These are phyloP conservation scores for Daldinia bambusicola DNA, from an alignment of 495 filamentous ascomycete species.

Conservation along the genomic window DNA sequence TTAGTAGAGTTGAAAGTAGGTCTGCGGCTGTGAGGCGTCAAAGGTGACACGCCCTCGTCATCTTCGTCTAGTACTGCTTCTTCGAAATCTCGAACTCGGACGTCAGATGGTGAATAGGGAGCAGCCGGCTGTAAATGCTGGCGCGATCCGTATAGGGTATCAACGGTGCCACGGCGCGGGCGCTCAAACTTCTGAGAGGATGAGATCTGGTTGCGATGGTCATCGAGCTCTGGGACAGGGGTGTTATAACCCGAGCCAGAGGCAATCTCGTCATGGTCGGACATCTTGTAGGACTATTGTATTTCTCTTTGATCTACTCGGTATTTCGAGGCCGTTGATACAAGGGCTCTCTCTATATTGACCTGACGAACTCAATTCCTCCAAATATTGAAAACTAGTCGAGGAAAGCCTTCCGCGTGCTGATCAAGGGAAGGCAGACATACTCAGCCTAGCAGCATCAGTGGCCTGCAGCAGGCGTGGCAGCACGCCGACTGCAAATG, in stretches of 20 bases:
- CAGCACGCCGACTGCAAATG: constrained; percentile 51
- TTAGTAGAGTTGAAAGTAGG: constrained; percentile 58
- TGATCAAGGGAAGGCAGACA: constrained; percentile 48
- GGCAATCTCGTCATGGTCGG: constrained; percentile 61
- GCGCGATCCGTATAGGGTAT: constrained; percentile 61
- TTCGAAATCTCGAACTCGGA: constrained; percentile 67
- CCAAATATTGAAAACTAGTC: constrained; percentile 10
- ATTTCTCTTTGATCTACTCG: constrained; percentile 19
- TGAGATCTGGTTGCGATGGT: constrained; percentile 84
- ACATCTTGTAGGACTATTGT: constrained; percentile 58
- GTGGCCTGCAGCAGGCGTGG: constrained; percentile 48
- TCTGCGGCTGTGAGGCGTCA: constrained; percentile 53
- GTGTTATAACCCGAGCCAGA: constrained; percentile 70
- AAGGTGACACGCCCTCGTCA: constrained; percentile 53
- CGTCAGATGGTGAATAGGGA: constrained; percentile 47
- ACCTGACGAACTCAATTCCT: neutral
- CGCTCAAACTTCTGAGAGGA: constrained; percentile 68
- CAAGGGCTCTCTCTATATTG: constrained; percentile 16
- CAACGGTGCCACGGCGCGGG: constrained; percentile 65
- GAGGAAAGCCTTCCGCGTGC: constrained; percentile 47
- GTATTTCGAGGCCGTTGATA: constrained; percentile 9
- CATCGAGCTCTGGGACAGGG: constrained; percentile 89
- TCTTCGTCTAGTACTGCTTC: constrained; percentile 88
- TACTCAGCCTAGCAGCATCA: constrained; percentile 51
- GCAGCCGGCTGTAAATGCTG: constrained; percentile 53